A percentile compares a stretch with the other conserved stretches of the same genome.
These are phyloP conservation scores for Balansia obtecta DNA, from an alignment of 2,329 filamentous ascomycete genomes.

Conservation along the genomic window DNA sequence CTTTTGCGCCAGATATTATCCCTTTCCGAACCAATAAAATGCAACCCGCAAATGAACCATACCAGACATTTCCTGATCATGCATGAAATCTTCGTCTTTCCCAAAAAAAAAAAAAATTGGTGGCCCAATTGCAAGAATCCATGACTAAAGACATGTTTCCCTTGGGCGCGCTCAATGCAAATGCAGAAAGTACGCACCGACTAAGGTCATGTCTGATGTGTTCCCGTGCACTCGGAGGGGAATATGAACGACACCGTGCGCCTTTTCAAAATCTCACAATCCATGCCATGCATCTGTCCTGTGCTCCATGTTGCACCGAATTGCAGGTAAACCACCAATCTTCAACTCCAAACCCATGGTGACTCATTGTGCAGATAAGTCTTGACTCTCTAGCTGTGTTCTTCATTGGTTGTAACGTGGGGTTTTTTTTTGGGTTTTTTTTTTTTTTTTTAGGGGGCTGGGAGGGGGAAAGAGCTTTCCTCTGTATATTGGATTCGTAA, in stretches of 20 bases:
- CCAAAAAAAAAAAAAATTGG: not conserved
- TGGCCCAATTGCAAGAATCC: constrained; percentile 5
- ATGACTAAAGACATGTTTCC: constrained; percentile 5
- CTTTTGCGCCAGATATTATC: constrained; percentile 3
- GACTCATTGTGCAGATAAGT: not conserved
- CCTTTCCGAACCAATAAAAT: constrained; percentile 4
- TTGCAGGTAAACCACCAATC: constrained; percentile 2
- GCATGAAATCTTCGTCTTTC: constrained; percentile 5
- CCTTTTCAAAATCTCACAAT: constrained; percentile 3
- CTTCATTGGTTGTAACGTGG: not conserved
- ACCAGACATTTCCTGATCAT: constrained; percentile 4
- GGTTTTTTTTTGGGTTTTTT: not conserved
- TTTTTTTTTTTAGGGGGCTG: not conserved
- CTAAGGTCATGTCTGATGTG: constrained; percentile 2
- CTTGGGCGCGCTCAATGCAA: constrained; percentile 4
- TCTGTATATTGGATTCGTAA: too few species aligned
- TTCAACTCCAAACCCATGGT: constrained; percentile 4
- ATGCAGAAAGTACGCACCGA: constrained; percentile 4
- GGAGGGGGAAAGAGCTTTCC: too few species aligned
- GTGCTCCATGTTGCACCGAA: constrained; percentile 3
- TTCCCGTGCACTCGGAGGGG: not conserved
- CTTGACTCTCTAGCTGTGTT: not conserved
- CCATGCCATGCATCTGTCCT: constrained; percentile 5
- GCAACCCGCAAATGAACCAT: constrained; percentile 1
- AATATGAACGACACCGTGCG: constrained; percentile 4